Evolutionary conservation across 306 rosid genomes (phyloP).

Genomic region (Acmispon strigosus): DNA sequence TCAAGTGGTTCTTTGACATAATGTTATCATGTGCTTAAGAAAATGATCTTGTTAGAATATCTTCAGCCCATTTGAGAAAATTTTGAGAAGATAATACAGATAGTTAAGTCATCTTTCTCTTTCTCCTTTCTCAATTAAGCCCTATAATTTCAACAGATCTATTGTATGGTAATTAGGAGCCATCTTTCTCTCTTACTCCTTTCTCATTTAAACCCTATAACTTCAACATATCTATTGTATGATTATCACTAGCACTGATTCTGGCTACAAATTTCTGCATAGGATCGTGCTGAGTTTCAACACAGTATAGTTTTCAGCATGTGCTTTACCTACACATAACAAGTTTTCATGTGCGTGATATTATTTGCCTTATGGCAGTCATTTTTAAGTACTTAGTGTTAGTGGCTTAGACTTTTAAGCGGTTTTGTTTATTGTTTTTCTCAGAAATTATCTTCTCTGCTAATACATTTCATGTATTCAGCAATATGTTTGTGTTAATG

Average conservation of each 20-base stretch:
- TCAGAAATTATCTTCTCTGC: not conserved
- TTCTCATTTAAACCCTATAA: not conserved
- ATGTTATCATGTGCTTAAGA: not conserved
- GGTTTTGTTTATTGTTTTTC: not conserved
- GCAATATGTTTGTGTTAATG: not conserved
- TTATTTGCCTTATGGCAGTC: not conserved
- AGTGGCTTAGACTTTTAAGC: not conserved
- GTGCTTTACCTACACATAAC: not conserved
- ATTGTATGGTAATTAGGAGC: not conserved
- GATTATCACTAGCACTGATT: not conserved
- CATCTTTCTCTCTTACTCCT: not conserved
- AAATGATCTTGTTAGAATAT: not conserved
- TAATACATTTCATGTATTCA: not conserved
- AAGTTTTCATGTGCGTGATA: not conserved
- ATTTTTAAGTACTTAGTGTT: not conserved
- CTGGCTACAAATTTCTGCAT: too few relatives aligned
- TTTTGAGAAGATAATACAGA: not conserved
- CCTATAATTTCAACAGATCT: too few relatives aligned
- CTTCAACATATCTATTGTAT: not conserved
- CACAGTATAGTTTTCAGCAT: not conserved
- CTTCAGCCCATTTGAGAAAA: not conserved
- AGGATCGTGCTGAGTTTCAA: not conserved
- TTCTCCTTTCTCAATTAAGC: too few relatives aligned
- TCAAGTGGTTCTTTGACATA: not conserved
- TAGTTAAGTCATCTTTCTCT: too few relatives aligned